phyloP scores from a whole-genome alignment of 2,329 filamentous ascomycete genomes.

The Anthostomella pinea region DNA sequence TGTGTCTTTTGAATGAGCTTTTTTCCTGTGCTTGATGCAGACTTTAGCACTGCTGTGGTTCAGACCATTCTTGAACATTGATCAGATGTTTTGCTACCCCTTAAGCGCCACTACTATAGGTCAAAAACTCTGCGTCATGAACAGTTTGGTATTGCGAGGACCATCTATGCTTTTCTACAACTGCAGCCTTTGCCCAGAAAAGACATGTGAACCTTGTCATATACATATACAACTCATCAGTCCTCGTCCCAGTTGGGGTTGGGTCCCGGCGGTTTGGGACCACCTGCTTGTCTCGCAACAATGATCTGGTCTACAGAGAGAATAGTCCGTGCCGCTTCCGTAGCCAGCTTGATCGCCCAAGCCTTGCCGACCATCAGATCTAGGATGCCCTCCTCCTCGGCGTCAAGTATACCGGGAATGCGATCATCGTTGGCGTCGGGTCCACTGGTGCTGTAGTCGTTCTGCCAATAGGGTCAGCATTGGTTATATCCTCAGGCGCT shows the following conservation, averaged over 20 bases:
- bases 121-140: slow-evolving; percentile 1
- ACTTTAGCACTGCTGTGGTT: not conserved
- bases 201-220: slow-evolving; percentile 10
- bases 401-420: slow-evolving; percentile 79
- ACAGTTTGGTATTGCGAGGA: slow-evolving; percentile 13
- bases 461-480: slow-evolving; percentile 2
- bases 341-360: slow-evolving; percentile 96
- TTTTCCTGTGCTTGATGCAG: not conserved
- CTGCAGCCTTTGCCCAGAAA: slow-evolving; percentile 7
- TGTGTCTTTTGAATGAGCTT: not conserved
- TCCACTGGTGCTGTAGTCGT: slow-evolving; percentile 16
- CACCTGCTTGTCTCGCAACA: slow-evolving; percentile 93
- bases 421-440: slow-evolving; percentile 64
- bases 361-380: slow-evolving; percentile 89
- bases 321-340: slow-evolving; percentile 89
- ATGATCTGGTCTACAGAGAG: slow-evolving; percentile 98
- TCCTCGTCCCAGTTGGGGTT: slow-evolving; percentile 75
- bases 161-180: slow-evolving; percentile 18
- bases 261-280: slow-evolving; percentile 92
- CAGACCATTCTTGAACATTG: no score
- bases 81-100: not conserved
- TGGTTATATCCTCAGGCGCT: no score
- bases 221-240: slow-evolving; percentile 34
- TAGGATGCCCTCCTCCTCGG: slow-evolving; percentile 82
- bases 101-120: not conserved